A percentile compares a stretch with the other conserved stretches of the same genome.
phyloP scores from a whole-genome alignment of 2,329 filamentous ascomycete genomes.

The Pseudogymnoascus verrucosus region DNA sequence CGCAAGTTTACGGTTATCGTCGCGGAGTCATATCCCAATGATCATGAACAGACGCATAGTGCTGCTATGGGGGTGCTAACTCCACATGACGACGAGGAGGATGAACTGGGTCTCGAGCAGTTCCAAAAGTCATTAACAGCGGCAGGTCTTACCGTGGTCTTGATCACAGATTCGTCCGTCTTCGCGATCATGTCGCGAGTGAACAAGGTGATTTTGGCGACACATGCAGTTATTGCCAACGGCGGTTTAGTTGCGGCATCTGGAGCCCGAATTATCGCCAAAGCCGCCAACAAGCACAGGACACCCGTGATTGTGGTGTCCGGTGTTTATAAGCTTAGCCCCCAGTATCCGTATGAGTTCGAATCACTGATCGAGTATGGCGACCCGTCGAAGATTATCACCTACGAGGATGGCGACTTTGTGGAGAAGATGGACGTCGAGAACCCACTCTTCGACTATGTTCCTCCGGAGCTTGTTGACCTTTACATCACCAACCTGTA shows the following conservation, averaged over 20 bases:
- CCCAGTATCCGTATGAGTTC: conserved; percentile 77
- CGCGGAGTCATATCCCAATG: conserved; percentile 64
- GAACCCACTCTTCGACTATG: conserved; percentile 74
- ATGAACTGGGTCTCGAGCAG: conserved; percentile 35
- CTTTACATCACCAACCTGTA: conserved; percentile 81
- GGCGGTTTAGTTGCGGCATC: conserved; percentile 78
- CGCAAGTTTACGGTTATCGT: conserved; percentile 88
- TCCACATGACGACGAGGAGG: conserved; percentile 25
- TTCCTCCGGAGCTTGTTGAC: conserved; percentile 67
- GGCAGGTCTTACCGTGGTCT: conserved; percentile 72
- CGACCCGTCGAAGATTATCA: conserved; percentile 66
- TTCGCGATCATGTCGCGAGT: conserved; percentile 93
- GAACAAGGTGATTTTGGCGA: conserved; percentile 88
- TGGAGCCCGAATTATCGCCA: conserved; percentile 76
- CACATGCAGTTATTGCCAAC: conserved; percentile 79
- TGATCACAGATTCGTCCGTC: conserved; percentile 75
- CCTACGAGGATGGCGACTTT: conserved; percentile 70
- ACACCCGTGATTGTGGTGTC: conserved; percentile 83
- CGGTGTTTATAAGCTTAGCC: conserved; percentile 89
- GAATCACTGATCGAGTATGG: conserved; percentile 81
- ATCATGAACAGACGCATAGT: conserved; percentile 55
- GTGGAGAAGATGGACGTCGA: conserved; percentile 71
- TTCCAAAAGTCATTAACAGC: conserved; percentile 72
- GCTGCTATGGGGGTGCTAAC: conserved; percentile 49
- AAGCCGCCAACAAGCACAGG: conserved; percentile 72